Conservation (phyloP, 306 rosid genomes). For the Gynostemma pentaphyllum region DNA sequence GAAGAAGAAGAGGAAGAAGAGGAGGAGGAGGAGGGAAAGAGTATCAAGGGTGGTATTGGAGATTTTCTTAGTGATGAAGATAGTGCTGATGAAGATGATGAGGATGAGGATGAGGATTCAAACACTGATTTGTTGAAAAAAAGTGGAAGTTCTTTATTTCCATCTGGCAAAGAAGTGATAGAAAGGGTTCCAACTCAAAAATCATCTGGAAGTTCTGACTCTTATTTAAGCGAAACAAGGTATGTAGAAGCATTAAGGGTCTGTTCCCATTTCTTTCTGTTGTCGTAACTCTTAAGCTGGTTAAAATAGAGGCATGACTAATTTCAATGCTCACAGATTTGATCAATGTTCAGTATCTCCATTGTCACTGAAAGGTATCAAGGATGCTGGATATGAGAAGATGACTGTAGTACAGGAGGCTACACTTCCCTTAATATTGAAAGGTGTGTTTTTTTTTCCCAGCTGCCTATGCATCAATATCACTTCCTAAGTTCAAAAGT, state of each 20-base stretch:
- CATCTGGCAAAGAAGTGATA: conserved; percentile 18
- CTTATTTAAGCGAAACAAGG: conserved; percentile 77
- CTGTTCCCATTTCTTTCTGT: background rate
- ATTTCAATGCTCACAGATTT: conserved; percentile 39
- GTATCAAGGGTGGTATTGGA: conserved; percentile 21
- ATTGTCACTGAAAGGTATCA: conserved; percentile 69
- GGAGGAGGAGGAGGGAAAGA: conserved; percentile 19
- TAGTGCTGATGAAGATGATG: conserved; percentile 34
- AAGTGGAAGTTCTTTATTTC: conserved; percentile 34
- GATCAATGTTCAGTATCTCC: conserved; percentile 71
- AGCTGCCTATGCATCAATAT: background rate
- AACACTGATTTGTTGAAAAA: conserved; percentile 19
- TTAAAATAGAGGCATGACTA: conserved; percentile 3
- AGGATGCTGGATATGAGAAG: conserved; percentile 87
- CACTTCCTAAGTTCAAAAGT: background rate
- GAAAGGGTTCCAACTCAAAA: conserved; percentile 15
- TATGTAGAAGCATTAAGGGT: conserved; percentile 8
- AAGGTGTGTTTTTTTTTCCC: conserved; percentile 39
- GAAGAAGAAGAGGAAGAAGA: conserved; percentile 24
- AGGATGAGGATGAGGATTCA: conserved; percentile 25
- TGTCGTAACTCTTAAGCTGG: background rate
- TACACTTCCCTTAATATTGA: conserved; percentile 80
- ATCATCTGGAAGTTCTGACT: conserved; percentile 37
- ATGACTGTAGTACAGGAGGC: conserved; percentile 95
- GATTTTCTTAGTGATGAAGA: conserved; percentile 42